Evolutionary conservation across 306 rosid species (phyloP).

Genomic region (Luffa acutangula): DNA sequence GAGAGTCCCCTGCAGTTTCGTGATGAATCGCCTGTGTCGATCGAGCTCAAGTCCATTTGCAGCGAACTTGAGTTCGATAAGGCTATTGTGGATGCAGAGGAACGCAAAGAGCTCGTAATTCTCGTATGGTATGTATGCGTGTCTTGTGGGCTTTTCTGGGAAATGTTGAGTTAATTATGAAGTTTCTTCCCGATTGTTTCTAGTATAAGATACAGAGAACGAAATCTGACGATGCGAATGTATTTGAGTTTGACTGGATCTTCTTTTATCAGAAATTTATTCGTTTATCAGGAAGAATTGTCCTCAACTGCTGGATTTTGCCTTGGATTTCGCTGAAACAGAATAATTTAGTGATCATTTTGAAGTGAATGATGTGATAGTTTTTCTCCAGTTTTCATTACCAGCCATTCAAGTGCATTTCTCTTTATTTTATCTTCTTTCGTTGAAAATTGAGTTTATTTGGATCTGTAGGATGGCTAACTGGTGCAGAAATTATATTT

Average conservation of each 20-base stretch:
- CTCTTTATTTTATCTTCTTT: constrained; percentile 1
- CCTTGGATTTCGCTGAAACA: not conserved
- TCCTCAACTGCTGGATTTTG: not conserved
- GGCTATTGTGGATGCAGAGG: constrained; percentile 28
- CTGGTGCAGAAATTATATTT: constrained; percentile 93
- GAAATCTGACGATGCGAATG: not conserved
- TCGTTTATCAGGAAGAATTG: not conserved
- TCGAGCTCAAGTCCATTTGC: constrained; percentile 30
- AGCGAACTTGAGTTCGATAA: constrained; percentile 40
- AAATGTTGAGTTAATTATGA: not conserved
- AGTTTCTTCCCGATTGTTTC: not conserved
- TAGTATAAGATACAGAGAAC: not conserved
- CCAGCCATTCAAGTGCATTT: not conserved
- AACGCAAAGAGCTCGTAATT: constrained; percentile 22
- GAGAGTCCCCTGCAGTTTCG: constrained; percentile 29
- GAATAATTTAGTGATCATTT: not conserved
- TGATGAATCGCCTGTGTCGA: constrained; percentile 38
- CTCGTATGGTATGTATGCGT: constrained; percentile 31
- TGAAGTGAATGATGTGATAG: not conserved
- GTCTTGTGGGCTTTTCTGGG: not conserved
- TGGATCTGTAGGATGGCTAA: constrained; percentile 64
- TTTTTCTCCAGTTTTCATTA: not conserved
- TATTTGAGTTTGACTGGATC: not conserved
- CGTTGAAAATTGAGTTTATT: constrained; percentile 8
- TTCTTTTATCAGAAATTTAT: not conserved